Conservation (phyloP, 345 rosid species). For the Gossypium anomalum region DNA sequence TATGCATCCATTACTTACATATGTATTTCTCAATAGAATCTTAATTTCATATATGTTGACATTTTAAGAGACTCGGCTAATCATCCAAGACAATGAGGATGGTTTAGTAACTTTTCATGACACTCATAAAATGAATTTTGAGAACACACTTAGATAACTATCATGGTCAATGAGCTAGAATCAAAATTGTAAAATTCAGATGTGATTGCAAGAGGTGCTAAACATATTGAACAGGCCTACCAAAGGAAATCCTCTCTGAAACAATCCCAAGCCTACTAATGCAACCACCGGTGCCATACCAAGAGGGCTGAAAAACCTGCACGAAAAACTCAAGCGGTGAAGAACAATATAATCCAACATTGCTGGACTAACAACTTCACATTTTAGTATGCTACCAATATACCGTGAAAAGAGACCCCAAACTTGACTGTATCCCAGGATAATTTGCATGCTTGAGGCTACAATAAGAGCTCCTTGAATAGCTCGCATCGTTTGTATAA, state of each 20-base stretch:
- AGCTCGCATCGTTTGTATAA: constrained; percentile 83
- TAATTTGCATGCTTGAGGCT: constrained; percentile 85
- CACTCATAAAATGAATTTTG: not conserved
- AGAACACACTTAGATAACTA: not conserved
- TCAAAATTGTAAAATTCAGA: not conserved
- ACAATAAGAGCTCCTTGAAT: constrained; percentile 90
- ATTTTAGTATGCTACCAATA: not conserved
- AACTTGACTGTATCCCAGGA: constrained; percentile 81
- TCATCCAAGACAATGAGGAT: not conserved
- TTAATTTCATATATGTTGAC: not conserved
- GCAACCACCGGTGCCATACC: constrained; percentile 90
- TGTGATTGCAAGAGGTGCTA: not conserved
- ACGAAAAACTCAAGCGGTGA: constrained; percentile 11
- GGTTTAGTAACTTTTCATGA: not conserved
- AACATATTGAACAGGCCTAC: constrained; percentile 29
- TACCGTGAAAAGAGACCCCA: constrained; percentile 93
- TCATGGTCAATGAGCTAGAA: not conserved
- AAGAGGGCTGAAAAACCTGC: constrained; percentile 84
- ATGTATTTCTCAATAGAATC: not conserved
- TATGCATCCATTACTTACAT: not conserved
- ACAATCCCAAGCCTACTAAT: constrained; percentile 87
- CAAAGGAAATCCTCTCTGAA: constrained; percentile 83
- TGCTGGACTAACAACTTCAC: not conserved
- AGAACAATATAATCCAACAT: not conserved
- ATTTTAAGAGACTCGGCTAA: not conserved